Evolutionary conservation across 768 basidiomycete genomes (phyloP).

Genomic region (Tephrocybe sp.): DNA sequence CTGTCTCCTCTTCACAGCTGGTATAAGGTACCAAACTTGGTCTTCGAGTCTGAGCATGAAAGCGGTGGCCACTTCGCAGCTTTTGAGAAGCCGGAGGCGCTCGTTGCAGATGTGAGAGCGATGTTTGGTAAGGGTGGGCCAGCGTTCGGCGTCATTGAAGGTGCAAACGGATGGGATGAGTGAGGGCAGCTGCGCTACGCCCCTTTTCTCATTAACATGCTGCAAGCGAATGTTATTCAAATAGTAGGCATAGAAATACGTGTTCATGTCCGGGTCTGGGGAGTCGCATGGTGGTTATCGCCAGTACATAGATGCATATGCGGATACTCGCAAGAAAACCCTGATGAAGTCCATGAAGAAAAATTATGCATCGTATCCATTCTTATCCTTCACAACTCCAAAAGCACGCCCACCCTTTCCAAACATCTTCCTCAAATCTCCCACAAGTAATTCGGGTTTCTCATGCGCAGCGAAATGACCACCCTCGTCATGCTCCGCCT

Average conservation of each 20-base stretch:
- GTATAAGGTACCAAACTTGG: conserved; percentile 15
- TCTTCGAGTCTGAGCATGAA: conserved; percentile 32
- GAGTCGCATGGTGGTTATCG: too few relatives aligned
- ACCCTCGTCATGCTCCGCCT: conserved; percentile 44
- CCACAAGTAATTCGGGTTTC: conserved; percentile 42
- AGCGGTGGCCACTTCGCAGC: conserved; percentile 48
- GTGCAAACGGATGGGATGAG: conserved; percentile 25
- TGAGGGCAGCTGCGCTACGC: too few relatives aligned
- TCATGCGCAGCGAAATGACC: conserved; percentile 63
- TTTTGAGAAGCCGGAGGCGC: conserved; percentile 34
- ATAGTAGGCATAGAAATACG: too few relatives aligned
- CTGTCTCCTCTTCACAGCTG: conserved; percentile 22
- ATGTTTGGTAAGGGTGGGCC: conserved; percentile 44
- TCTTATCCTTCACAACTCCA: conserved; percentile 42
- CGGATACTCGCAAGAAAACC: too few relatives aligned
- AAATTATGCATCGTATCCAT: conserved; percentile 32
- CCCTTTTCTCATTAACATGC: too few relatives aligned
- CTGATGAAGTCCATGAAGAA: too few relatives aligned
- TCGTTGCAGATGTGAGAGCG: conserved; percentile 39
- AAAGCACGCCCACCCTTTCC: conserved; percentile 47
- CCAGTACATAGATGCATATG: too few relatives aligned
- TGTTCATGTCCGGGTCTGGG: too few relatives aligned
- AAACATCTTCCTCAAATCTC: conserved; percentile 56
- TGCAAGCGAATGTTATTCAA: not conserved
- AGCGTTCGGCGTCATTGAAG: conserved; percentile 35